Evolutionary conservation across 441 rosid genomes (phyloP), one percentile per base, ranked within the genome.

Genomic region (Euphorbia schlechtendalii): DNA sequence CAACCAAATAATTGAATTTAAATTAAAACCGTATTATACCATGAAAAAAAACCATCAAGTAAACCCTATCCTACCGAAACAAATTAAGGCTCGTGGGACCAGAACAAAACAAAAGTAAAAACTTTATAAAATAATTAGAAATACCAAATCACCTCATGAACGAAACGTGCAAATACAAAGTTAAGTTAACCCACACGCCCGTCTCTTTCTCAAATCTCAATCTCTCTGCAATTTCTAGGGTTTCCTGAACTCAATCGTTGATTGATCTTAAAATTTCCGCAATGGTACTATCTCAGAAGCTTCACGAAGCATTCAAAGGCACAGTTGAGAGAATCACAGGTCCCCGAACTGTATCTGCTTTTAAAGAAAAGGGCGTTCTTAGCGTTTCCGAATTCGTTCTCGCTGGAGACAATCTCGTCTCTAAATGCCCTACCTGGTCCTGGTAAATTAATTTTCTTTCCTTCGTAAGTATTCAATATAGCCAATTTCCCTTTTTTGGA

Each of bases 381-480:
- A 94, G 98, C 82, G 99, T 94, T 76, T 73, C 75, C 77, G 99
- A 94, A 76, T 91, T 94, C 72, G 66, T 89, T 58, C 77, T 91
- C 68, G 99, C 98, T 64, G 99, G 99, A 0, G 98, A 94, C 68
- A 94, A 94, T 77, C 98, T 94, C 70, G 99, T 91, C 73, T 80
- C 96, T 63, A 94, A 94, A 78, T 94, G 98, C 77, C 99, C 99
- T 25, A 94, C 99, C 66, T 91, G 99, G 99, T 94, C 98, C 21
- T 94, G 99, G 99, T 94, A 82, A 66, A 43, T 49, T 27, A 22
- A 65, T 22, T 25, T 28, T 71, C 36, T 63, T 8, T 1, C 41
- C 9, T 9, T 12, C 10, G 32, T 34, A 4, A 30, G 5, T 41
- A 13, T 28, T 28, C 8, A 57, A n/a, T n/a, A 41, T 36, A 12